Percentiles rank a stretch among this genome's conserved stretches.
Conservation (phyloP, 495 filamentous ascomycete species). For the Chaetomium fimeti region DNA sequence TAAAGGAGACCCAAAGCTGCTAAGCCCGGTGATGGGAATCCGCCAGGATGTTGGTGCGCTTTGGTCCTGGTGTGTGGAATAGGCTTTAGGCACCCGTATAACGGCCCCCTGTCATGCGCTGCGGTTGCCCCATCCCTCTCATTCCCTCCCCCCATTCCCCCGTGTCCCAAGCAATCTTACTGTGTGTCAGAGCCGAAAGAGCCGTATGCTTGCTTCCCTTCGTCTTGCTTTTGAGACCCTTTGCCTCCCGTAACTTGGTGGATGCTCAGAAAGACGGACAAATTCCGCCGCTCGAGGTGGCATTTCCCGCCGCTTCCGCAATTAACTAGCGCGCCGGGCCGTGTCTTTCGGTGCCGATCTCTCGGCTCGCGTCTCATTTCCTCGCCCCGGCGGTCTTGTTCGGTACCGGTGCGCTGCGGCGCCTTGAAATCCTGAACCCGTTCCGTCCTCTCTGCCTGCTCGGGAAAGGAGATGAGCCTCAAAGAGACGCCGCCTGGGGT, state of each 20-base stretch:
- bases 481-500: not conserved
- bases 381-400: not conserved
- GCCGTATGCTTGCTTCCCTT: not conserved
- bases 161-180: not conserved
- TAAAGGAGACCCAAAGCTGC: not conserved
- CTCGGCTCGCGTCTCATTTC: not conserved
- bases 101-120: slow-evolving; percentile 11
- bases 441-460: slow-evolving; percentile 1
- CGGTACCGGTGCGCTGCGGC: not conserved
- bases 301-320: too few species aligned
- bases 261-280: not conserved
- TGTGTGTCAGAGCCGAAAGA: slow-evolving; percentile 10
- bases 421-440: not conserved
- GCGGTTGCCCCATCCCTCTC: not conserved
- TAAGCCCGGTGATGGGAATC: slow-evolving; percentile 6
- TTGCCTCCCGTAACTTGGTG: not conserved
- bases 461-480: not conserved
- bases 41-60: not conserved
- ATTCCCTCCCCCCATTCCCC: not conserved
- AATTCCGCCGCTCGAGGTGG: too few species aligned
- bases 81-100: slow-evolving; percentile 17
- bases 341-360: not conserved
- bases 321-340: not conserved
- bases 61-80: slow-evolving; percentile 6
- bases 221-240: not conserved